Conservation (phyloP, 202 grass and related monocot species). For the Zizania palustris region DNA sequence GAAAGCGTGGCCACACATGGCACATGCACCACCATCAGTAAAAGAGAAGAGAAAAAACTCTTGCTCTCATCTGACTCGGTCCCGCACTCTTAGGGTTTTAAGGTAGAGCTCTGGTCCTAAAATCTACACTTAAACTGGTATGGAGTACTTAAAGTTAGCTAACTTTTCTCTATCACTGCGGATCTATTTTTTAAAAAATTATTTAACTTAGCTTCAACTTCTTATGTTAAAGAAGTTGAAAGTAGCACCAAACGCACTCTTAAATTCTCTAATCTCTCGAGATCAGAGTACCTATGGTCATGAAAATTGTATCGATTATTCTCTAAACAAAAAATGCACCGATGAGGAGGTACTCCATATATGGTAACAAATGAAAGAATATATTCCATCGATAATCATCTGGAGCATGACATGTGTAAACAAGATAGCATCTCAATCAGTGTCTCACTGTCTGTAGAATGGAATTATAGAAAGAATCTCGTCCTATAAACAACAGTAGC, state of each 20-base stretch:
- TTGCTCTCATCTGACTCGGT: no score
- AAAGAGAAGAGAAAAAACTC: neutral
- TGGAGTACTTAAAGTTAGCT: no score
- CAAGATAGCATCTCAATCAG: neutral
- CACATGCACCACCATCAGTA: neutral
- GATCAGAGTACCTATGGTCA: neutral
- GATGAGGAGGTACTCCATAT: neutral
- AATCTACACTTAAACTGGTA: neutral
- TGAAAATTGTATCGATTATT: neutral
- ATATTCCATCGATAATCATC: constrained; percentile 40
- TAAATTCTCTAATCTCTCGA: no score
- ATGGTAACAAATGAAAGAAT: constrained; percentile 54
- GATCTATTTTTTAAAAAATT: no score
- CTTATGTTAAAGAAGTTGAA: no score
- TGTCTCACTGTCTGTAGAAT: constrained; percentile 27
- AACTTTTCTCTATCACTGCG: no score
- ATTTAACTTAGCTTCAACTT: no score
- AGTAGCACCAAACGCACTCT: no score
- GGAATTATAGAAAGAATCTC: constrained; percentile 37
- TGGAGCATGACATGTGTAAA: constrained; percentile 29
- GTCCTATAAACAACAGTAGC: constrained; percentile 34
- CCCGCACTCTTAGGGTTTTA: neutral
- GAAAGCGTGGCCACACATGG: no score
- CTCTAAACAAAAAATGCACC: neutral
- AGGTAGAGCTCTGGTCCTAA: no score